Evolutionary conservation across 495 filamentous ascomycete species (phyloP), one percentile per base, ranked within the genome.

Genomic region (Jackrogersella multiformis): DNA sequence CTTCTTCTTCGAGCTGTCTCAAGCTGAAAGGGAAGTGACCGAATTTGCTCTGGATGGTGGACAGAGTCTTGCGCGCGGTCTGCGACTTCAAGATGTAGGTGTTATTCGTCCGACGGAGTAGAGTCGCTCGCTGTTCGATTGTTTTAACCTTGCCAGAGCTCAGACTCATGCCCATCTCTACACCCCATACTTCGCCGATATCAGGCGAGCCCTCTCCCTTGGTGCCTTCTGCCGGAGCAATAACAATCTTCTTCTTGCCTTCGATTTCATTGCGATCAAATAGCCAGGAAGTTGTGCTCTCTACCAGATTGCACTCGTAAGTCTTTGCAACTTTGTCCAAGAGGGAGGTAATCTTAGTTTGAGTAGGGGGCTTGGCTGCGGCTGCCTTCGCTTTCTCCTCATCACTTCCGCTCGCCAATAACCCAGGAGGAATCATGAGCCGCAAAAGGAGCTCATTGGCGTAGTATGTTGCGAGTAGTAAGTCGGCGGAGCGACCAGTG

Each of bases 231-330:
- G 90, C 90, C 28, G 96, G 93, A 16, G 91, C 84, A 23, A 99
- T 80, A 53, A 99, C 95, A 74, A 99, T 96, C 87, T 97, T 97
- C 88, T 99, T 99, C 83, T 91, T 91, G 60, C 90, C 90, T 81
- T 99, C 95, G 68, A 99, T 99, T 76, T 98, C 95, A 78, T 98
- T 97, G 74, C 91, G 90, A 68, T 92, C 92, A 74, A 98, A 97
- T 35, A 91, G 78, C 93, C 94, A 98, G 74, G 91, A 93, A 44
- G 95, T 99, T 44, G 95, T 99, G 82, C 92, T 95, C 85, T 99
- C 96, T 51, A 99, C 92, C 36, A 99, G 79, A 67, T 89, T 97
- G 84, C 91, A 94, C 63, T 90, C 93, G 81, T 97, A 98, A 62
- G 84, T 85, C 78, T 94, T 91, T 69, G 89, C 92, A 18, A 99